A percentile compares a stretch with the other conserved stretches of the same genome.
phyloP scores from a whole-genome alignment of 2,329 filamentous ascomycete species.

The Xylariaceae sp. region DNA sequence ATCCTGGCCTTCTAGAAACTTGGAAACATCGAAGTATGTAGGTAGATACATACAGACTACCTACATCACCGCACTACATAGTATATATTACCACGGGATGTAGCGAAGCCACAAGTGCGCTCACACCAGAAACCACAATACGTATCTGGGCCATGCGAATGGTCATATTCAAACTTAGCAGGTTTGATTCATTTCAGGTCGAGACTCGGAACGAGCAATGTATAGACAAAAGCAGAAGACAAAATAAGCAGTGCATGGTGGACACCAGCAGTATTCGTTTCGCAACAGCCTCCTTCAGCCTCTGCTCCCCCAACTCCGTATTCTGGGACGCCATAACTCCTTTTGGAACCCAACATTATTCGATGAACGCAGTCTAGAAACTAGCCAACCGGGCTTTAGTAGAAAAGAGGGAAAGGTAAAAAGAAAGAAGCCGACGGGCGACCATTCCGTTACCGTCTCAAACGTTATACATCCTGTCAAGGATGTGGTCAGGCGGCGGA shows the following conservation, averaged over 20 bases:
- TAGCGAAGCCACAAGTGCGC: no score
- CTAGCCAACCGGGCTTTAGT: background rate
- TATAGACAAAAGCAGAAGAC: background rate
- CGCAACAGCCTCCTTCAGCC: background rate
- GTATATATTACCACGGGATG: no score
- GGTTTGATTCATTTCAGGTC: background rate
- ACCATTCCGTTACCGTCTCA: background rate
- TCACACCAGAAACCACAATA: no score
- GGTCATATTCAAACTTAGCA: no score
- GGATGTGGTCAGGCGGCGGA: background rate
- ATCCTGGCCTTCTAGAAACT: no score
- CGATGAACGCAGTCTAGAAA: background rate
- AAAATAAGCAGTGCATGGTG: background rate
- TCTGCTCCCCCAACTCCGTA: background rate
- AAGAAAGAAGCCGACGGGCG: background rate
- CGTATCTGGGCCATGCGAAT: no score
- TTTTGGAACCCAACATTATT: slow-evolving; percentile 1
- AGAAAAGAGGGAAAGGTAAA: background rate
- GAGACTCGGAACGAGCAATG: background rate
- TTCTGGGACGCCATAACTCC: slow-evolving; percentile 14
- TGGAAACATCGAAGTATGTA: no score
- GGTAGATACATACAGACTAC: no score
- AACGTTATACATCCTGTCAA: background rate
- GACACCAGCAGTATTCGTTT: background rate
- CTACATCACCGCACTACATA: no score